Conservation (phyloP, 495 filamentous ascomycete species). For the Talaromyces adpressus region DNA sequence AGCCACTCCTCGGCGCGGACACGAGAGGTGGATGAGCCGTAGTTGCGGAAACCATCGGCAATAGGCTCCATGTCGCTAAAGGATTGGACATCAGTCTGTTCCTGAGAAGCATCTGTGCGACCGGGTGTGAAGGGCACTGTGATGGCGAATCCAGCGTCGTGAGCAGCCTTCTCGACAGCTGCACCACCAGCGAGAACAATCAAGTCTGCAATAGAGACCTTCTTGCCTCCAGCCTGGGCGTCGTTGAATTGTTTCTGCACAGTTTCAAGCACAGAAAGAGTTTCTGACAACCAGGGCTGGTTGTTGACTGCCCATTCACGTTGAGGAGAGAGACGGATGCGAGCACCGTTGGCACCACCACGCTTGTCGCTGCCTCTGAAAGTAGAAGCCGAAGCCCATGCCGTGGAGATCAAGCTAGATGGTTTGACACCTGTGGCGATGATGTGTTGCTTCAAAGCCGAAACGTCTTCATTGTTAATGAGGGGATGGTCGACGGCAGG, state of each 20-base stretch:
- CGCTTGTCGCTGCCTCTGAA: slow-evolving; percentile 73
- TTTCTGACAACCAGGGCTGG: slow-evolving; percentile 49
- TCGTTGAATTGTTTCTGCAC: slow-evolving; percentile 57
- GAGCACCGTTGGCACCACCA: slow-evolving; percentile 67
- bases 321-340: slow-evolving; percentile 63
- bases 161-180: slow-evolving; percentile 36
- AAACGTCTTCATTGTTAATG: slow-evolving; percentile 50
- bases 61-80: slow-evolving; percentile 54
- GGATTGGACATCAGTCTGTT: slow-evolving; percentile 57
- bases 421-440: slow-evolving; percentile 48
- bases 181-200: slow-evolving; percentile 56
- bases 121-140: slow-evolving; percentile 39
- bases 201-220: slow-evolving; percentile 63
- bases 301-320: slow-evolving; percentile 64
- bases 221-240: slow-evolving; percentile 46
- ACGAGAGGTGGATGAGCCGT: slow-evolving; percentile 49
- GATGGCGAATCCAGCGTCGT: slow-evolving; percentile 19
- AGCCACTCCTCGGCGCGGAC: slow-evolving; percentile 58
- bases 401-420: slow-evolving; percentile 50
- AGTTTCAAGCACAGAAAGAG: slow-evolving; percentile 49
- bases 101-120: slow-evolving; percentile 48
- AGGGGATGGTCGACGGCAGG: slow-evolving; percentile 47
- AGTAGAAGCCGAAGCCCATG: slow-evolving; percentile 63
- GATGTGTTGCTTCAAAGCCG: slow-evolving; percentile 57
- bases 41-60: slow-evolving; percentile 70